phyloP scores from a whole-genome alignment of 2,329 filamentous ascomycete species.

The Diaporthe ilicicola region DNA sequence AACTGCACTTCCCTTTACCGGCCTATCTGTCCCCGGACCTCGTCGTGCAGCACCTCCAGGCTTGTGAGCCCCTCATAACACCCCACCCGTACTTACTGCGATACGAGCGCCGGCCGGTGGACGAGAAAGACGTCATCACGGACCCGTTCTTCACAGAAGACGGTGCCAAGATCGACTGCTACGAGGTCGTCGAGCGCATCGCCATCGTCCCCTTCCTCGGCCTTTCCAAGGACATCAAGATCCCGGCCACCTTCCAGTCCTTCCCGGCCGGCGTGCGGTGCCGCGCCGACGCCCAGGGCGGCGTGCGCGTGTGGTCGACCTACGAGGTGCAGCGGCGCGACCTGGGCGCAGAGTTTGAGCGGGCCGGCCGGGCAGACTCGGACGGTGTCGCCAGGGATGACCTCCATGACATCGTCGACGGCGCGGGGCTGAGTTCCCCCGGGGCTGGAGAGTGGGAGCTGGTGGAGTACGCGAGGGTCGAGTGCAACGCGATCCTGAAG shows the following conservation, averaged over 20 bases:
- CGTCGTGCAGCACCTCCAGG: conserved; percentile 47
- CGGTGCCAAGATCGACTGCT: conserved; percentile 33
- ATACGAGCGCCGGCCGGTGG: conserved; percentile 25
- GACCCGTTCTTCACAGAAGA: conserved; percentile 34
- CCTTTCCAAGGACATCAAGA: conserved; percentile 47
- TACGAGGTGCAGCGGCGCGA: conserved; percentile 42
- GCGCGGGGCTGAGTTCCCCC: conserved; percentile 3
- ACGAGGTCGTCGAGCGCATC: conserved; percentile 45
- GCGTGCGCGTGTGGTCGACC: conserved; percentile 52
- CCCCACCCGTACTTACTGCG: conserved; percentile 32
- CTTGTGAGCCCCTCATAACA: conserved; percentile 33
- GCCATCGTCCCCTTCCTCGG: conserved; percentile 49
- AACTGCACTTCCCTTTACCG: conserved; percentile 53
- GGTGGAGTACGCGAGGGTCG: conserved; percentile 44
- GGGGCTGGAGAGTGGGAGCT: conserved; percentile 42
- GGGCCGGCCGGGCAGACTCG: conserved; percentile 34
- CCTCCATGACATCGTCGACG: conserved; percentile 5
- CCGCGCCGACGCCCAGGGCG: conserved; percentile 52
- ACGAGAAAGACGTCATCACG: conserved; percentile 31
- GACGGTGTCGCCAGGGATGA: conserved; percentile 15
- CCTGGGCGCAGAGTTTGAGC: conserved; percentile 22
- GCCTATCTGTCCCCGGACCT: conserved; percentile 46
- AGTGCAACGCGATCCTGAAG: conserved; percentile 45
- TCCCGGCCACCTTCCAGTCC: conserved; percentile 54
- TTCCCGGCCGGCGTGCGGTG: conserved; percentile 51